Conservation (phyloP, 768 basidiomycete species). For the Infundibulicybe gibba region DNA sequence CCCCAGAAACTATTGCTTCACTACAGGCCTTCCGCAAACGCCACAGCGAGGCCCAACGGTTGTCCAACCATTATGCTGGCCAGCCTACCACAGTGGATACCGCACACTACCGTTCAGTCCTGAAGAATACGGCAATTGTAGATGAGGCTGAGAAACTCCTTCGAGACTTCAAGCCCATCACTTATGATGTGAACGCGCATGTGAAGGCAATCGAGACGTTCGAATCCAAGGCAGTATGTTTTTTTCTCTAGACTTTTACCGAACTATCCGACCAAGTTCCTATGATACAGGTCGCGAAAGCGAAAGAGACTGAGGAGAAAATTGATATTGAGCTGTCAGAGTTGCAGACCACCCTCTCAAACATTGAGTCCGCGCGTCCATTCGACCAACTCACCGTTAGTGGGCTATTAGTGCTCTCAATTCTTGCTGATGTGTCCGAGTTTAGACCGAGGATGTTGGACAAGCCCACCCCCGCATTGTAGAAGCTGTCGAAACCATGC, state of each 20-base stretch:
- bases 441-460: conserved; percentile 83
- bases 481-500: conserved; percentile 90
- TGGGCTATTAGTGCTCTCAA: not conserved
- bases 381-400: conserved; percentile 93
- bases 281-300: conserved; percentile 71
- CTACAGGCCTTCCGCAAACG: conserved; percentile 97
- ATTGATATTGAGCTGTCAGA: conserved; percentile 89
- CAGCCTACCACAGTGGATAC: conserved; percentile 87
- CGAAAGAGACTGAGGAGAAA: conserved; percentile 85
- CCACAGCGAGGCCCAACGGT: conserved; percentile 81
- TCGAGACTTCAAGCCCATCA: conserved; percentile 88
- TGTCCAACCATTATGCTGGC: conserved; percentile 55
- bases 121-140: conserved; percentile 92
- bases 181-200: conserved; percentile 87
- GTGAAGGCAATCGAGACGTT: conserved; percentile 96
- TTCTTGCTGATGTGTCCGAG: not conserved
- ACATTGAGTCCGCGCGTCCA: conserved; percentile 96
- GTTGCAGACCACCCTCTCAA: conserved; percentile 88
- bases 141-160: conserved; percentile 91
- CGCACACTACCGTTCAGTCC: conserved; percentile 82
- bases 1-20: conserved; percentile 80
- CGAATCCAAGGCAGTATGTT: conserved; percentile 85
- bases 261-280: not conserved
- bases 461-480: conserved; percentile 90
- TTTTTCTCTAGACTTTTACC: not conserved